Evolutionary conservation across 371 early-diverging fungal species (phyloP).

Genomic region (Conidiobolus incongruus): DNA sequence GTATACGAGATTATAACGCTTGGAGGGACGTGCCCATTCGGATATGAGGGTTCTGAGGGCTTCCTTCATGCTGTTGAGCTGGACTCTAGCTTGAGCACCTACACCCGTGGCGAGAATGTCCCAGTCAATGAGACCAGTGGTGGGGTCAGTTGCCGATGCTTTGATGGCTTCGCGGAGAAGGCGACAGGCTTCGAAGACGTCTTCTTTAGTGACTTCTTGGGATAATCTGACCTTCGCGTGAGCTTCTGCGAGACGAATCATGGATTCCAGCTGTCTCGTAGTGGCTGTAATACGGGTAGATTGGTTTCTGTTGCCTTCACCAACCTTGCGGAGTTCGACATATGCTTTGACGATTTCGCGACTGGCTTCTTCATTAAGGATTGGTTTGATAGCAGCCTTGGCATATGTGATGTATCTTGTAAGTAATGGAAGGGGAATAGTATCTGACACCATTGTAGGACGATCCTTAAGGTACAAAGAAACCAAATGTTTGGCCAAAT

Average conservation of each 20-base stretch:
- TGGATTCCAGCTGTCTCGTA: constrained; percentile 95
- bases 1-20: too few relatives aligned
- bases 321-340: constrained; percentile 71
- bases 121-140: constrained; percentile 94
- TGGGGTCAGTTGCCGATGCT: constrained; percentile 92
- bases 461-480: constrained; percentile 60
- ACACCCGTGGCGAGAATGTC: constrained; percentile 88
- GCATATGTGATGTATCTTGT: constrained; percentile 87
- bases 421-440: constrained; percentile 49
- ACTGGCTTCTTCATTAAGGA: constrained; percentile 37
- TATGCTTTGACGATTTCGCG: constrained; percentile 57
- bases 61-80: neutral
- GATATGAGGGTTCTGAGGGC: neutral
- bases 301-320: constrained; percentile 23
- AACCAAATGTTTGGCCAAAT: constrained; percentile 70
- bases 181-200: constrained; percentile 68
- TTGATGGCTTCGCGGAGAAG: constrained; percentile 86
- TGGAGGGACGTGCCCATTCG: too few relatives aligned
- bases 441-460: constrained; percentile 17
- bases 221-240: constrained; percentile 88
- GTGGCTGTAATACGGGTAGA: constrained; percentile 87
- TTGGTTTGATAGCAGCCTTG: constrained; percentile 52
- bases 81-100: constrained; percentile 7
- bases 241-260: constrained; percentile 97
- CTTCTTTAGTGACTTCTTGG: constrained; percentile 35